Conservation (phyloP, 73 alveolate species). For the Tetrahymena thermophila region DNA sequence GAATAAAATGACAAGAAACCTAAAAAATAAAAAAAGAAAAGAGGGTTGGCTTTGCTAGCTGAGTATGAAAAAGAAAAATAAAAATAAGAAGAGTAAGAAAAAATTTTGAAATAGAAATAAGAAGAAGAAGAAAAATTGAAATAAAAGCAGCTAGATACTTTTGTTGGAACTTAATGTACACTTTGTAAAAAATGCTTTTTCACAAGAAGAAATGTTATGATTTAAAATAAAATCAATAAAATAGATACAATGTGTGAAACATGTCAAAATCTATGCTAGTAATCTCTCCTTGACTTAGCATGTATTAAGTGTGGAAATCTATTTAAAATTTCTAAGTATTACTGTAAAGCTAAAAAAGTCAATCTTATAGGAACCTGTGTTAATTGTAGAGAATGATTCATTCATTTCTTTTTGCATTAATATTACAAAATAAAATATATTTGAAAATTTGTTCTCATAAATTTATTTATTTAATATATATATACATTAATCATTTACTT, state of each 20-base stretch:
- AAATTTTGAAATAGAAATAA: background rate
- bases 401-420: background rate
- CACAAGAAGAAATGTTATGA: background rate
- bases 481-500: no score
- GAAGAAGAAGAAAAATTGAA: background rate
- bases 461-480: no score
- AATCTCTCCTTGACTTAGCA: background rate
- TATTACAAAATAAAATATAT: background rate
- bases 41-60: background rate
- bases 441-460: no score
- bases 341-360: background rate
- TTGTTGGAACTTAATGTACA: background rate
- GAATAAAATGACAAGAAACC: background rate
- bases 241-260: background rate
- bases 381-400: background rate
- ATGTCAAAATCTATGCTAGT: background rate
- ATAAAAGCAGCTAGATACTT: background rate
- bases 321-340: background rate
- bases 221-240: background rate
- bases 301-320: background rate
- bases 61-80: background rate
- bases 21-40: background rate
- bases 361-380: background rate
- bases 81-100: background rate
- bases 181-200: background rate